phyloP scores from a whole-genome alignment of 164 flowering plant species.

The Houttuynia cordata region DNA sequence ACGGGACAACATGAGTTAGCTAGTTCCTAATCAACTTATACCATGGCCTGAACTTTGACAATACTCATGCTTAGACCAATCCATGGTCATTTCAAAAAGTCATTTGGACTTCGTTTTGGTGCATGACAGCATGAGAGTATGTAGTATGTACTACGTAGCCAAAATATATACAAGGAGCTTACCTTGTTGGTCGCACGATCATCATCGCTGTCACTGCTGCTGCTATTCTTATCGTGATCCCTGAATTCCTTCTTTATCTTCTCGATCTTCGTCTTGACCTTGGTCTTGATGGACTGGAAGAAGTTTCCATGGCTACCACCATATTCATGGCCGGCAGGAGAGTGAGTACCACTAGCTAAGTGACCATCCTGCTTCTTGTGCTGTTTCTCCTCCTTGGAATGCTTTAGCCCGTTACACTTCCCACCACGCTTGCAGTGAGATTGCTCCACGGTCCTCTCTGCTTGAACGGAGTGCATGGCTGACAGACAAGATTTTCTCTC shows the following conservation, averaged over 20 bases:
- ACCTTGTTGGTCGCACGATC: background rate
- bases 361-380: background rate
- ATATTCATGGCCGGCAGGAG: too few species aligned
- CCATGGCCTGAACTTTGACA: too few species aligned
- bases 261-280: background rate
- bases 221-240: background rate
- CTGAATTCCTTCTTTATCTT: background rate
- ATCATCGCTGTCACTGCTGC: slow-evolving; percentile 3
- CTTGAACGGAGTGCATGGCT: background rate
- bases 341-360: background rate
- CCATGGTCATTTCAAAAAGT: too few species aligned
- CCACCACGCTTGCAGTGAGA: background rate
- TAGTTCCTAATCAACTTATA: too few species aligned
- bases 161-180: too few species aligned
- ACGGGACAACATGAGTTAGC: too few species aligned
- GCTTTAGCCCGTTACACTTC: background rate
- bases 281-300: background rate
- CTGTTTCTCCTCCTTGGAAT: background rate
- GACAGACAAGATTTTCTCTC: background rate
- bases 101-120: too few species aligned
- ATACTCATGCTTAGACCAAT: too few species aligned
- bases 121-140: too few species aligned
- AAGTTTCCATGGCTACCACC: background rate
- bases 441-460: background rate
- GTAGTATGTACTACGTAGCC: too few species aligned